Conservation (phyloP, 73 alveolate genomes). For the Paramecium pentaurelia region DNA sequence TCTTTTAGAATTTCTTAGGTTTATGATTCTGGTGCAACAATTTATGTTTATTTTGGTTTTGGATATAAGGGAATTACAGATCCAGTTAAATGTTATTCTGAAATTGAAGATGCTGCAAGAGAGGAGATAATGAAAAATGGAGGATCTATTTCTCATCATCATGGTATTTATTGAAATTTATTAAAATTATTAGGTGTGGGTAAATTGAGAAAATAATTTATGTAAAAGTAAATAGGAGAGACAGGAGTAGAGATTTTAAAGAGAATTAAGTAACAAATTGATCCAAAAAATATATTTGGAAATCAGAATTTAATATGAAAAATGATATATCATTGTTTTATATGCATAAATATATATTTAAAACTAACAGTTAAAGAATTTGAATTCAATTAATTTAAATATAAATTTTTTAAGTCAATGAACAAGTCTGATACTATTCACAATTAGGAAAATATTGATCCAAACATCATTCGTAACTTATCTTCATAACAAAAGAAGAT, state of each 20-base stretch:
- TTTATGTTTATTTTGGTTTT: slow-evolving; percentile 87
- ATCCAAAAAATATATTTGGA: slow-evolving; percentile 81
- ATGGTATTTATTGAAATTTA: slow-evolving; percentile 60
- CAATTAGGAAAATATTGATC: slow-evolving; percentile 27
- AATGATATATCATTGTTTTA: not conserved
- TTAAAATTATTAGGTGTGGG: slow-evolving; percentile 66
- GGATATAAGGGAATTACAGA: slow-evolving; percentile 59
- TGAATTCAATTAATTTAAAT: slow-evolving; percentile 13
- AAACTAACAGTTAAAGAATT: slow-evolving; percentile 28
- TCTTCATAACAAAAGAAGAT: not conserved
- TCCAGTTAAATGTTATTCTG: slow-evolving; percentile 70
- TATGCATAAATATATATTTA: not conserved
- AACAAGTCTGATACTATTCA: slow-evolving; percentile 12
- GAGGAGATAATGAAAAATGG: slow-evolving; percentile 79
- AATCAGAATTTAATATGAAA: slow-evolving; percentile 61
- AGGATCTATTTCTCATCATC: slow-evolving; percentile 86
- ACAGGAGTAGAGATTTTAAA: slow-evolving; percentile 67
- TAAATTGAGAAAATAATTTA: slow-evolving; percentile 77
- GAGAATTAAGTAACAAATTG: slow-evolving; percentile 66
- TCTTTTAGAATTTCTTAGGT: slow-evolving; percentile 83
- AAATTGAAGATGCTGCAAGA: slow-evolving; percentile 84
- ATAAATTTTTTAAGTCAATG: not conserved
- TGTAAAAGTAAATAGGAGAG: slow-evolving; percentile 65
- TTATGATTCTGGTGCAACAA: slow-evolving; percentile 87
- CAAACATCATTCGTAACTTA: slow-evolving; percentile 6